A percentile compares a stretch with the other conserved stretches of the same genome.
phyloP scores from a whole-genome alignment of 75 land plant genomes.

The Picea sitchensis region DNA sequence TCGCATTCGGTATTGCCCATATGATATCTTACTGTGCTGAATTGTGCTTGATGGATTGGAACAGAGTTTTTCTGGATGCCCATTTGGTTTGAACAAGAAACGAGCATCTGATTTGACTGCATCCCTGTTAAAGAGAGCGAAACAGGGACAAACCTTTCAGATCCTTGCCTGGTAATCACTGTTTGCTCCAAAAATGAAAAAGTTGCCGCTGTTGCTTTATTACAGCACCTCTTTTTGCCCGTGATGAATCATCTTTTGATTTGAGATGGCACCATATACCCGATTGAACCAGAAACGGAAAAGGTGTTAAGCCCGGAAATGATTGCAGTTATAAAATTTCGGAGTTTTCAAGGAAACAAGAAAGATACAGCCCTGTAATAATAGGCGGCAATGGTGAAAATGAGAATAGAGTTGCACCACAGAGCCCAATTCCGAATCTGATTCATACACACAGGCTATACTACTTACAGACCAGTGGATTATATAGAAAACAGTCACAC shows the following conservation, averaged over 20 bases:
- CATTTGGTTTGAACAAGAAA: conserved; percentile 5
- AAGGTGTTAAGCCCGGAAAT: neutral
- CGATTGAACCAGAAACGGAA: neutral
- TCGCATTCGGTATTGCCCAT: neutral
- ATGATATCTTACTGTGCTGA: neutral
- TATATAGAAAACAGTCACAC: neutral
- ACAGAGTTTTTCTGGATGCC: neutral
- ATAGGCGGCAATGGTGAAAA: too few species aligned
- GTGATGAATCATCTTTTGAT: neutral
- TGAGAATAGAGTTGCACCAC: neutral
- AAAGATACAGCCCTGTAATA: neutral
- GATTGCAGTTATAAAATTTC: neutral
- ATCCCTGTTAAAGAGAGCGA: neutral
- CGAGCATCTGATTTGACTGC: neutral
- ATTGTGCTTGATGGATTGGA: neutral
- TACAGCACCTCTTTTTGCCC: neutral
- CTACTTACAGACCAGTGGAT: neutral
- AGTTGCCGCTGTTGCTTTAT: neutral
- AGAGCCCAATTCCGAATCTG: too few species aligned
- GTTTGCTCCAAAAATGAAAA: neutral
- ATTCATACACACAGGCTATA: too few species aligned
- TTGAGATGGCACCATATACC: neutral
- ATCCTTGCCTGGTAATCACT: neutral
- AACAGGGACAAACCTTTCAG: conserved; percentile 4
- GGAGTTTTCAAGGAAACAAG: neutral